A percentile compares a stretch with the other conserved stretches of the same genome.
These are phyloP conservation scores for Pichia occidentalis DNA, from an alignment of 805 yeast species.

Conservation along the genomic window DNA sequence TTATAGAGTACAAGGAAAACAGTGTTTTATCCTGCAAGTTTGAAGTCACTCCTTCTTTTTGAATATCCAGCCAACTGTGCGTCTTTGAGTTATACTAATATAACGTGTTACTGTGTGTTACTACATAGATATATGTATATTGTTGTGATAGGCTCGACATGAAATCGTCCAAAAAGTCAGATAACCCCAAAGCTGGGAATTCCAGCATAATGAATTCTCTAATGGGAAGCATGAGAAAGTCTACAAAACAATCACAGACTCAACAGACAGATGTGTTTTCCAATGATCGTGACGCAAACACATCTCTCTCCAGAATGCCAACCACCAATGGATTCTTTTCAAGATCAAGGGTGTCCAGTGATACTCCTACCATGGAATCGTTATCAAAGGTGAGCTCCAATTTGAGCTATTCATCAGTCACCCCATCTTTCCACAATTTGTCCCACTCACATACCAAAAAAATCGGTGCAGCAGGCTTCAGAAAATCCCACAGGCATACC, in stretches of 20 bases:
- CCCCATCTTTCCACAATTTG: slow-evolving; percentile 23
- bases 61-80: too few species aligned
- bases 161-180: slow-evolving; percentile 12
- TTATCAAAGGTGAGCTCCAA: slow-evolving; percentile 26
- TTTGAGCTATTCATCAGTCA: slow-evolving; percentile 16
- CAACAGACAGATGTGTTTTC: neutral
- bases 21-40: too few species aligned
- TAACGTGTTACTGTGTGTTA: too few species aligned
- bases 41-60: too few species aligned
- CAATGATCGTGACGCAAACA: too few species aligned
- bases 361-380: slow-evolving; percentile 17
- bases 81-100: too few species aligned
- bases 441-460: slow-evolving; percentile 27
- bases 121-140: too few species aligned
- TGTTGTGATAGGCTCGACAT: slow-evolving; percentile 3
- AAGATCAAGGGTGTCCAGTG: slow-evolving; percentile 11
- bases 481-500: slow-evolving; percentile 32
- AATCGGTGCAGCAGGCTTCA: slow-evolving; percentile 18
- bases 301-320: neutral
- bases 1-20: too few species aligned
- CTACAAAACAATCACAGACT: slow-evolving; percentile 1
- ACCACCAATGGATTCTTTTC: slow-evolving; percentile 8
- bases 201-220: slow-evolving; percentile 12
- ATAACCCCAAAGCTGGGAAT: too few species aligned
- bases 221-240: slow-evolving; percentile 14